These are phyloP conservation scores for Solidago caesia DNA, from an alignment of 129 eudicot genomes.

Conservation along the genomic window DNA sequence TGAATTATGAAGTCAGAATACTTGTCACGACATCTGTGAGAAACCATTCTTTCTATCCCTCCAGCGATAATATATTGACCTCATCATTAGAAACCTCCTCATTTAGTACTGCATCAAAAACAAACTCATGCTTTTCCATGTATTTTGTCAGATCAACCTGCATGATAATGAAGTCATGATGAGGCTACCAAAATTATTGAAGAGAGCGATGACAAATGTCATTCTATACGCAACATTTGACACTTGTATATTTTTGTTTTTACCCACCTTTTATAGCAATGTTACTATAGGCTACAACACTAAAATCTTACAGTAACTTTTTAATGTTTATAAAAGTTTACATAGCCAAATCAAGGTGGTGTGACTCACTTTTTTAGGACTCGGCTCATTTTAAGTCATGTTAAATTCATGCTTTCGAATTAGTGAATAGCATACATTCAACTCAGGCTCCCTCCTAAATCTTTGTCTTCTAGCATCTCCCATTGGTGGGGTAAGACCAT, in stretches of 20 bases:
- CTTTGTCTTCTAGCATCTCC: conserved; percentile 93
- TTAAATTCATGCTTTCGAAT: too few species aligned
- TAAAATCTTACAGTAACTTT: too few species aligned
- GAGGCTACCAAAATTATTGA: neutral
- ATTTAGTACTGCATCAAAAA: conserved; percentile 90
- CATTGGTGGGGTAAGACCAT: conserved; percentile 95
- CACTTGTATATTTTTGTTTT: neutral
- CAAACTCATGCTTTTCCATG: conserved; percentile 95
- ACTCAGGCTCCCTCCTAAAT: conserved; percentile 88
- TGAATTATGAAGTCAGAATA: neutral
- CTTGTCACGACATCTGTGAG: neutral
- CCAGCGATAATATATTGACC: conserved; percentile 38
- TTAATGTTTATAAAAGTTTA: too few species aligned
- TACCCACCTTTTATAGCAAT: too few species aligned
- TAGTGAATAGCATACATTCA: conserved; percentile 57
- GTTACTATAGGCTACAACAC: too few species aligned
- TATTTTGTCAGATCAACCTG: conserved; percentile 97
- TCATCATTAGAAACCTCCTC: conserved; percentile 99
- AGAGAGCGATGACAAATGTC: neutral
- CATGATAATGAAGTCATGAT: conserved; percentile 11
- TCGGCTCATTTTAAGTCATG: too few species aligned
- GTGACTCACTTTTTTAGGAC: too few species aligned
- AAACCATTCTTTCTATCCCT: neutral
- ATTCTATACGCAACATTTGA: conserved; percentile 10
- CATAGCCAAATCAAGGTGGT: too few species aligned